phyloP scores from a whole-genome alignment of 768 basidiomycete genomes.

The Collybia sp. region DNA sequence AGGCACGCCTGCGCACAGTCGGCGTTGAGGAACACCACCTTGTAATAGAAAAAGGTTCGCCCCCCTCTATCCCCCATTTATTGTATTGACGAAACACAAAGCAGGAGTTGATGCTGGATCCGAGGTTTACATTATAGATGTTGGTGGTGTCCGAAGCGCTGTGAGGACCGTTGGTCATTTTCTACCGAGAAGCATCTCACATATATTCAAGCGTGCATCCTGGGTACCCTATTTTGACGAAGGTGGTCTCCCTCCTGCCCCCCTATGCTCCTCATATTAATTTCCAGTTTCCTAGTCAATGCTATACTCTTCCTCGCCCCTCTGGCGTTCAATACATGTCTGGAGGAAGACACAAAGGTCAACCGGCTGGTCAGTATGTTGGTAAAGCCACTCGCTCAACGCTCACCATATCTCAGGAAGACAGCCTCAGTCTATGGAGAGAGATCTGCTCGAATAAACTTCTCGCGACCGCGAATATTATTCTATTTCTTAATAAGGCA shows the following conservation, averaged over 20 bases:
- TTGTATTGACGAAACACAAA: not conserved
- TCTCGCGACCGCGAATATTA: conserved; percentile 56
- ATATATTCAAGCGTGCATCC: conserved; percentile 40
- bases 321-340: conserved; percentile 65
- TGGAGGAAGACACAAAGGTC: conserved; percentile 62
- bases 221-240: conserved; percentile 83
- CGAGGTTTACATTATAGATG: conserved; percentile 68
- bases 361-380: conserved; percentile 52
- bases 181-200: not conserved
- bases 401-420: conserved; percentile 41
- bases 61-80: not conserved
- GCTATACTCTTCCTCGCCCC: conserved; percentile 84
- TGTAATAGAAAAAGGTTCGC: conserved; percentile 47
- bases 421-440: conserved; percentile 70
- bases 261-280: not conserved
- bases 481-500: conserved; percentile 76
- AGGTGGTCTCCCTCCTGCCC: conserved; percentile 25
- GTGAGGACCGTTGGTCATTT: conserved; percentile 16
- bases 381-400: not conserved
- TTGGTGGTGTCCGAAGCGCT: conserved; percentile 58
- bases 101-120: conserved; percentile 33
- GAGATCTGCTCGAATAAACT: conserved; percentile 63
- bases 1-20: conserved; percentile 67
- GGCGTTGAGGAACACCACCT: conserved; percentile 74
- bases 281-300: conserved; percentile 44